phyloP scores from a whole-genome alignment of 2,329 filamentous ascomycete species.

The Atkinsonella texensis region DNA sequence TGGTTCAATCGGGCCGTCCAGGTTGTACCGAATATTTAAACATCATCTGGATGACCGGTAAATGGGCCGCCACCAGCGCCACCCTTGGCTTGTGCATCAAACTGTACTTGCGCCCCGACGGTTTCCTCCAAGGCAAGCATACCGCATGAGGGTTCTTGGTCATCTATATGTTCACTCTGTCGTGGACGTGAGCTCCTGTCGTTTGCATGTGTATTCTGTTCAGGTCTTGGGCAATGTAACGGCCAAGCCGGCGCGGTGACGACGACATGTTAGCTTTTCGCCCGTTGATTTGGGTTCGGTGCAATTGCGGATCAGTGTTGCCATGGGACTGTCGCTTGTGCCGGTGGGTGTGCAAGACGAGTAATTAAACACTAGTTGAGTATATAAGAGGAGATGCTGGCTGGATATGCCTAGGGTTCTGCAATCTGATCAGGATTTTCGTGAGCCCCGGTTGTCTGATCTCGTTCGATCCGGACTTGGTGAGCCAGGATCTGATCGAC shows the following conservation, averaged over 20 bases:
- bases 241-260: background rate
- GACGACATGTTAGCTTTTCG: background rate
- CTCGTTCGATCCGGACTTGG: too few relatives aligned
- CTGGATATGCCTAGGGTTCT: background rate
- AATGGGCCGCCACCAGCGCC: background rate
- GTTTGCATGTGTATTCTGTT: background rate
- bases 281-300: background rate
- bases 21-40: background rate
- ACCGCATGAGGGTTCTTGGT: too few relatives aligned
- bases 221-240: background rate
- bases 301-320: constrained; percentile 1
- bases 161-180: too few relatives aligned
- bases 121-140: too few relatives aligned
- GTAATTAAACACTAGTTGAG: background rate
- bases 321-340: background rate
- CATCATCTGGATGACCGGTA: background rate
- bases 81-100: background rate
- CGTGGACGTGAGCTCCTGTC: too few relatives aligned
- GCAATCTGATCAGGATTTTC: background rate
- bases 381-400: background rate
- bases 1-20: background rate
- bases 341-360: background rate
- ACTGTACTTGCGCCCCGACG: too few relatives aligned
- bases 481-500: too few relatives aligned
- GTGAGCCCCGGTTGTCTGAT: too few relatives aligned